Percentiles rank a stretch among this genome's conserved stretches.
These are phyloP conservation scores for Cavenderia fasciculata DNA, from an alignment of 78 protist genomes.

Conservation along the genomic window DNA sequence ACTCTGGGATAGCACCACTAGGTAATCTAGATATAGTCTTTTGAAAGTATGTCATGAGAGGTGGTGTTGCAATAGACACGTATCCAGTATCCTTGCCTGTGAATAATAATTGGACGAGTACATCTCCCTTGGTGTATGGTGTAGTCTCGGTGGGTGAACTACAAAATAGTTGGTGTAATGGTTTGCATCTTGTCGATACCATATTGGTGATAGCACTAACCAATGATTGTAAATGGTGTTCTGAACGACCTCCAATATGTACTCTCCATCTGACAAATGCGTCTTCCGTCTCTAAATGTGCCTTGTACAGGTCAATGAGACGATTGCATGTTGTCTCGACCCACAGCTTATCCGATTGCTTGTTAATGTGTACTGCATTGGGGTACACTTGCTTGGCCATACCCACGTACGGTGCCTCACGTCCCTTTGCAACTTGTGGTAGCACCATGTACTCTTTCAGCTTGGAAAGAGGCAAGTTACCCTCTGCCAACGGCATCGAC, in stretches of 20 bases:
- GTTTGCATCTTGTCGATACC: background rate
- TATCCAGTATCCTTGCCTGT: background rate
- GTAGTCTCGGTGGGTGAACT: background rate
- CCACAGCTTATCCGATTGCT: background rate
- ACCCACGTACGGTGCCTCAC: constrained; percentile 8
- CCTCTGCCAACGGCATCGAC: background rate
- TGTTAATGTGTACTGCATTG: background rate
- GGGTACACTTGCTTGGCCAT: constrained; percentile 28
- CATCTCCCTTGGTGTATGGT: background rate
- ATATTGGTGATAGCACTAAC: background rate
- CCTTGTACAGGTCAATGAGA: background rate
- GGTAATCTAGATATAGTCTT: constrained; percentile 7
- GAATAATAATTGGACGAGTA: constrained; percentile 9
- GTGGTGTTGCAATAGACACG: constrained; percentile 17
- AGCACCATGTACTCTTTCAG: background rate
- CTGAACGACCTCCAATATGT: background rate
- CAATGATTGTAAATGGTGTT: background rate
- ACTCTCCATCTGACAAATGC: constrained; percentile 18
- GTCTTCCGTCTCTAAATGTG: background rate
- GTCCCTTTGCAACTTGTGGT: background rate
- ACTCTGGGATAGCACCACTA: background rate
- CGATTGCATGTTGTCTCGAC: background rate
- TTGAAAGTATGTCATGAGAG: background rate
- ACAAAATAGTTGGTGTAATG: background rate
- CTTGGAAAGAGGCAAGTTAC: background rate